These are phyloP conservation scores for Penicillium pulvis DNA, from an alignment of 495 filamentous ascomycete genomes.

Conservation along the genomic window DNA sequence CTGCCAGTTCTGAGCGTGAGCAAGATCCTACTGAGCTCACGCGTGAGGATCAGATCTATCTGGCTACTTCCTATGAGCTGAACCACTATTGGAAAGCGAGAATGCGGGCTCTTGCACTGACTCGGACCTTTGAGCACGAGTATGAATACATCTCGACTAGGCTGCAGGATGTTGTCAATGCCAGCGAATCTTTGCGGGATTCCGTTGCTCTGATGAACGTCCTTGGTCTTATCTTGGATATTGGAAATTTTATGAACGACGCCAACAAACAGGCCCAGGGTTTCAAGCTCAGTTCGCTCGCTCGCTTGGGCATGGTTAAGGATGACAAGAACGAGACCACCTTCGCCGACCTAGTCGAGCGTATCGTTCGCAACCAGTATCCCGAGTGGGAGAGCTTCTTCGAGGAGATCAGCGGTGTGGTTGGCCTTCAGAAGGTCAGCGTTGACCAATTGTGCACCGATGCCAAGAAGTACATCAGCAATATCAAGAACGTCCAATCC, in stretches of 20 bases:
- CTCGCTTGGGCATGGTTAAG: slow-evolving; percentile 94
- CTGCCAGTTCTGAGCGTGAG: slow-evolving; percentile 75
- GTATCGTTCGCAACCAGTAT: slow-evolving; percentile 94
- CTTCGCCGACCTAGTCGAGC: slow-evolving; percentile 95
- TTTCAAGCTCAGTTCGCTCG: slow-evolving; percentile 97
- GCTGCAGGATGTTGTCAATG: slow-evolving; percentile 76
- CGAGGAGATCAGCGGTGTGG: slow-evolving; percentile 81
- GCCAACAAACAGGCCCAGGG: slow-evolving; percentile 96
- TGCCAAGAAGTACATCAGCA: slow-evolving; percentile 92
- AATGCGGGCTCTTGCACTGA: slow-evolving; percentile 87
- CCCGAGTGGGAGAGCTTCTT: slow-evolving; percentile 90
- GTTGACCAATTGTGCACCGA: slow-evolving; percentile 88
- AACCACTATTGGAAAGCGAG: slow-evolving; percentile 99
- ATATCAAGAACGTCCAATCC: slow-evolving; percentile 88
- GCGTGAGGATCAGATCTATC: slow-evolving; percentile 90
- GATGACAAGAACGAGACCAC: slow-evolving; percentile 98
- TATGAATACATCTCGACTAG: slow-evolving; percentile 88
- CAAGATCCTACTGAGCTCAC: slow-evolving; percentile 88
- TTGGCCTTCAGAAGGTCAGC: slow-evolving; percentile 88
- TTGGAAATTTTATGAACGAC: slow-evolving; percentile 99
- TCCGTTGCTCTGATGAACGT: slow-evolving; percentile 94
- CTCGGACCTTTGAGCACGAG: slow-evolving; percentile 80
- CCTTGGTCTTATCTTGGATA: slow-evolving; percentile 91
- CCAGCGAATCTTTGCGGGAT: slow-evolving; percentile 86
- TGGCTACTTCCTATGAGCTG: slow-evolving; percentile 90